Conservation (phyloP, 139 green algal genomes). For the Gonium pectorale region DNA sequence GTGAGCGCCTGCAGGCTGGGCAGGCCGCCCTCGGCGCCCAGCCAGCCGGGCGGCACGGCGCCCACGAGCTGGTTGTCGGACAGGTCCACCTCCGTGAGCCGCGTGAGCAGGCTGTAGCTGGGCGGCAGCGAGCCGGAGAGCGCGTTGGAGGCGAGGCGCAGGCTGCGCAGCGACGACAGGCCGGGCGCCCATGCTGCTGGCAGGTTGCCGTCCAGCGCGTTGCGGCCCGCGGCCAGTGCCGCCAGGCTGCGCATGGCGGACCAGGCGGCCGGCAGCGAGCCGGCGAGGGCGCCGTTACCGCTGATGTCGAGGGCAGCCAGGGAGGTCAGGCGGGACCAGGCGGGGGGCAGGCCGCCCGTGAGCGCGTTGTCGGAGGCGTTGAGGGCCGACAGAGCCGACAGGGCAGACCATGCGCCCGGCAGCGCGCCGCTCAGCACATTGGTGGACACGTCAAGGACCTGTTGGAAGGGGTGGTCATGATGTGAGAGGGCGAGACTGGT, state of each 20-base stretch:
- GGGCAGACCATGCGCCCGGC: conserved; percentile 17
- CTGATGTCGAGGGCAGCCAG: not conserved
- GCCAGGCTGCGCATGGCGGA: not conserved
- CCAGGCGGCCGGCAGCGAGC: conserved; percentile 20
- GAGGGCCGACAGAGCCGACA: not conserved
- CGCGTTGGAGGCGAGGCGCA: conserved; percentile 8
- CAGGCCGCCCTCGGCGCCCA: conserved; percentile 9
- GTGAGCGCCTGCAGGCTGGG: not conserved
- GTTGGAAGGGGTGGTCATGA: too few species aligned
- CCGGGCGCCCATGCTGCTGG: conserved; percentile 10
- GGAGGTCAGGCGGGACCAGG: not conserved
- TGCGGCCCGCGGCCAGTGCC: not conserved
- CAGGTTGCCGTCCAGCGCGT: conserved; percentile 6
- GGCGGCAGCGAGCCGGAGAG: not conserved
- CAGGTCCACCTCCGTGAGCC: conserved; percentile 22
- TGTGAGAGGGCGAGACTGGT: too few species aligned
- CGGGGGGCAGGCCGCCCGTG: conserved; percentile 11
- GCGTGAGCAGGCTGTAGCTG: not conserved
- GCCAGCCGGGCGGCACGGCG: not conserved
- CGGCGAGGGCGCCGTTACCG: not conserved
- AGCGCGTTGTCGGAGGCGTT: conserved; percentile 19
- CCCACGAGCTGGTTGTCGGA: conserved; percentile 16
- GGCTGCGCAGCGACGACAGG: not conserved
- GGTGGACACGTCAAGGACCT: conserved; percentile 4
- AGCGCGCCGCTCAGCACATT: conserved; percentile 39